A percentile compares a stretch with the other conserved stretches of the same genome.
phyloP scores from a whole-genome alignment of 495 filamentous ascomycete genomes.

The Aspergillus steynii region DNA sequence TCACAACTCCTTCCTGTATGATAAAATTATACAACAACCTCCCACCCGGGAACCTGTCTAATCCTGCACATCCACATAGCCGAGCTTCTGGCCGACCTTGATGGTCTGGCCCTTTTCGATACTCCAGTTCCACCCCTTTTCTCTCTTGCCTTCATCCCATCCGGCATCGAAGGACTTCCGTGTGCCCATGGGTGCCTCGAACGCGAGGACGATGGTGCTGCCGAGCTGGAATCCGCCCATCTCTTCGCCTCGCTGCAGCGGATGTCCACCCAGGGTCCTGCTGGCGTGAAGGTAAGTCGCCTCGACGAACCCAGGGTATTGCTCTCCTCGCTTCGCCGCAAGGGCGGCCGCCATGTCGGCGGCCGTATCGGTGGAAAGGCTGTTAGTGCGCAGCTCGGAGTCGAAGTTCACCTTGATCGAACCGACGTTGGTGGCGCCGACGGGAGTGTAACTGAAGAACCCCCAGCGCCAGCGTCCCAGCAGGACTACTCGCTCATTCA shows the following conservation, averaged over 20 bases:
- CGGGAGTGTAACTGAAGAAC: constrained; percentile 94
- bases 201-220: constrained; percentile 93
- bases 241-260: constrained; percentile 84
- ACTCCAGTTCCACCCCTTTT: constrained; percentile 77
- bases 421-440: constrained; percentile 98
- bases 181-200: constrained; percentile 80
- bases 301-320: constrained; percentile 83
- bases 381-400: constrained; percentile 89
- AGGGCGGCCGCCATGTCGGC: constrained; percentile 79
- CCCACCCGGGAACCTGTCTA: constrained; percentile 9
- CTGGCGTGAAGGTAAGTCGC: constrained; percentile 84
- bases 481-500: constrained; percentile 95
- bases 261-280: constrained; percentile 74
- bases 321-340: constrained; percentile 72
- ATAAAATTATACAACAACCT: background rate
- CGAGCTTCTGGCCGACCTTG: constrained; percentile 84
- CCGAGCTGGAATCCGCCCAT: constrained; percentile 98
- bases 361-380: constrained; percentile 82
- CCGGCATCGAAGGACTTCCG: constrained; percentile 66
- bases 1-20: background rate
- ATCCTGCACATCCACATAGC: constrained; percentile 50
- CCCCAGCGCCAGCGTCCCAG: constrained; percentile 95
- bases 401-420: constrained; percentile 98
- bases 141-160: constrained; percentile 53
- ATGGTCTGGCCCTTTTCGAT: constrained; percentile 84